phyloP scores from a whole-genome alignment of 345 rosid species.

The Murraya koenigii region DNA sequence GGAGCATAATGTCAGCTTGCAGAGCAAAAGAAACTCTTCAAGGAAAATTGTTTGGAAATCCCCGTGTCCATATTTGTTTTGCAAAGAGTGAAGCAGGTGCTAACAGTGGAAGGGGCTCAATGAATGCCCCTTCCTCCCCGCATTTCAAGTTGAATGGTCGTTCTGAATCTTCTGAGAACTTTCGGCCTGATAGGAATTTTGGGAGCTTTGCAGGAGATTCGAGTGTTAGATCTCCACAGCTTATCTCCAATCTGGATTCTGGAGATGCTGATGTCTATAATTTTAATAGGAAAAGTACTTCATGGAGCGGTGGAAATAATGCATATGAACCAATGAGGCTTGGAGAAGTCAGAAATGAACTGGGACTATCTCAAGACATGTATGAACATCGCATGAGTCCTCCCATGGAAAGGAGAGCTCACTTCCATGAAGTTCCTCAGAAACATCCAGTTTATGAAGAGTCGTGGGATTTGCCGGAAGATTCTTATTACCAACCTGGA shows the following conservation, averaged over 20 bases:
- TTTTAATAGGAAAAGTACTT: slow-evolving; percentile 44
- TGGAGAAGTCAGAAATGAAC: slow-evolving; percentile 38
- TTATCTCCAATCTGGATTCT: slow-evolving; percentile 35
- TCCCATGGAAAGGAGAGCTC: slow-evolving; percentile 40
- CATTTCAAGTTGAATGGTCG: slow-evolving; percentile 44
- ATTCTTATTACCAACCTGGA: slow-evolving; percentile 50
- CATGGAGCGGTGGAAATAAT: slow-evolving; percentile 43
- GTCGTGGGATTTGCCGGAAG: slow-evolving; percentile 77
- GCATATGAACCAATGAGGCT: slow-evolving; percentile 43
- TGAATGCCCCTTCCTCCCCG: slow-evolving; percentile 55
- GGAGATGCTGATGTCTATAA: slow-evolving; percentile 50
- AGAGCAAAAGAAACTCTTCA: slow-evolving; percentile 93
- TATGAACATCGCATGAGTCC: slow-evolving; percentile 62
- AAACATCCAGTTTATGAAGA: slow-evolving; percentile 55
- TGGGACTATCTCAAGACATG: slow-evolving; percentile 35
- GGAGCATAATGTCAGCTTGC: slow-evolving; percentile 58
- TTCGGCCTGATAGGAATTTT: slow-evolving; percentile 45
- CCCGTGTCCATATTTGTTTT: slow-evolving; percentile 94
- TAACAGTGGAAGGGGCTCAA: slow-evolving; percentile 48
- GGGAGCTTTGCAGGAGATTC: slow-evolving; percentile 34
- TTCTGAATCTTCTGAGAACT: slow-evolving; percentile 53
- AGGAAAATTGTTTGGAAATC: slow-evolving; percentile 89
- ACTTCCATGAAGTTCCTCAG: slow-evolving; percentile 41
- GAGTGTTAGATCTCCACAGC: slow-evolving; percentile 40
- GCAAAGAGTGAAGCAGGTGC: slow-evolving; percentile 76